Evolutionary conservation across 108 stramenopile species (phyloP).

Genomic region (Nitzschia sp.): DNA sequence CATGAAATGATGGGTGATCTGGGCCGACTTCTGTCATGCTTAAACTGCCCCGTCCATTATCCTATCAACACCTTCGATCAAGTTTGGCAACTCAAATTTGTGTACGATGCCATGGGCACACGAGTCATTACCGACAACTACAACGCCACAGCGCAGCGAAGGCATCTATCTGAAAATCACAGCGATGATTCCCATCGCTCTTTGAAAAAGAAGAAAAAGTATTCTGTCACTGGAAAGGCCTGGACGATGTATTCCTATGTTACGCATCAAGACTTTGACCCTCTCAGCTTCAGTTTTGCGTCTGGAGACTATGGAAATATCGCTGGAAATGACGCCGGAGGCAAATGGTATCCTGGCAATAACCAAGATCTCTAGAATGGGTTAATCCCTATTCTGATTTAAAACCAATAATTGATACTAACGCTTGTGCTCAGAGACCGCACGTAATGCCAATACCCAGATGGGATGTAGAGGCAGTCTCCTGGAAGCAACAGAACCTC

Average conservation of each 20-base stretch:
- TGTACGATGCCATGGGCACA: constrained; percentile 30
- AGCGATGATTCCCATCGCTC: background rate
- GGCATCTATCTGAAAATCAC: background rate
- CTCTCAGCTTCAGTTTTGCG: constrained; percentile 32
- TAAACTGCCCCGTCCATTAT: constrained; percentile 40
- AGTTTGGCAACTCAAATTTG: constrained; percentile 60
- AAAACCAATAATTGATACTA: constrained; percentile 65
- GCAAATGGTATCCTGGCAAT: constrained; percentile 6
- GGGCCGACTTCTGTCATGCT: constrained; percentile 36
- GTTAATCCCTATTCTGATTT: background rate
- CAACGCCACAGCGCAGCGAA: background rate
- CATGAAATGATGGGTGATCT: constrained; percentile 35
- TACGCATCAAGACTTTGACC: constrained; percentile 44
- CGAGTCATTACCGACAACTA: background rate
- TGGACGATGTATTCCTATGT: constrained; percentile 43
- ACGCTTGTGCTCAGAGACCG: constrained; percentile 53
- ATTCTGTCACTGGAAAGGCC: background rate
- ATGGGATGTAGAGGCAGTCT: constrained; percentile 66
- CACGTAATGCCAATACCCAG: constrained; percentile 65
- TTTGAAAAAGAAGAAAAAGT: constrained; percentile 21
- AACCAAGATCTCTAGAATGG: background rate
- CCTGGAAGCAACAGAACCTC: constrained; percentile 61
- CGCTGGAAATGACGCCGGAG: background rate
- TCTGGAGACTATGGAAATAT: constrained; percentile 35
- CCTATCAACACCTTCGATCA: constrained; percentile 41